phyloP scores from a whole-genome alignment of 1,284 basidiomycete genomes.

The Megacollybia platyphylla region DNA sequence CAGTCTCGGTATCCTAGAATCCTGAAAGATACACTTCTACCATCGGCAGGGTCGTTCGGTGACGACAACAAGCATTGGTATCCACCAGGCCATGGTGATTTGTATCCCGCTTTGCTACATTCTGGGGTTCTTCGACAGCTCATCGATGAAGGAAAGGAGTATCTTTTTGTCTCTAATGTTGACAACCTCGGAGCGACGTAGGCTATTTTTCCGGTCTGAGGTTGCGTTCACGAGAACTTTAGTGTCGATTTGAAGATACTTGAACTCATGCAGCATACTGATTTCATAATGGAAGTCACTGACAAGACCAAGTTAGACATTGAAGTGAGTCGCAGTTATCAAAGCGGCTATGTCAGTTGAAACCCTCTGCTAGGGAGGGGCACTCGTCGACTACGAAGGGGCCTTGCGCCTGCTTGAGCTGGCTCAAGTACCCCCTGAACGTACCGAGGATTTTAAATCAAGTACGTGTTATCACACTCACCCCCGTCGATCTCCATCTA shows the following conservation, averaged over 20 bases:
- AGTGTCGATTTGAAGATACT: constrained; percentile 75
- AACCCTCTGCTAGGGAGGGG: constrained; percentile 53
- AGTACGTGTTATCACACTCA: constrained; percentile 13
- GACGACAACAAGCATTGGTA: constrained; percentile 97
- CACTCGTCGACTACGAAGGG: constrained; percentile 82
- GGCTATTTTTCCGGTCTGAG: constrained; percentile 16
- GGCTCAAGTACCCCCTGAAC: constrained; percentile 82
- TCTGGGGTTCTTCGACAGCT: constrained; percentile 95
- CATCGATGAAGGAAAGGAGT: constrained; percentile 92
- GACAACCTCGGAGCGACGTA: constrained; percentile 98
- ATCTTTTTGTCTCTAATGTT: constrained; percentile 98
- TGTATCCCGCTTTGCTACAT: constrained; percentile 88
- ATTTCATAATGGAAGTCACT: constrained; percentile 98
- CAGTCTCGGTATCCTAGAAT: constrained; percentile 97
- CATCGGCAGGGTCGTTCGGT: constrained; percentile 75
- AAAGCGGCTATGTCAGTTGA: neutral
- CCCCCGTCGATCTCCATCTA: neutral
- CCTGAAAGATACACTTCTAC: constrained; percentile 87
- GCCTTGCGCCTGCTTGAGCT: constrained; percentile 78
- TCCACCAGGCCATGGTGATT: constrained; percentile 96
- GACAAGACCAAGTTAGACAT: constrained; percentile 99
- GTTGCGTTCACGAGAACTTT: neutral
- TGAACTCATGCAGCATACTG: constrained; percentile 84
- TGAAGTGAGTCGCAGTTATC: constrained; percentile 36
- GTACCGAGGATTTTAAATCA: constrained; percentile 85